phyloP scores from a whole-genome alignment of 495 filamentous ascomycete genomes.

The Neurospora africana region DNA sequence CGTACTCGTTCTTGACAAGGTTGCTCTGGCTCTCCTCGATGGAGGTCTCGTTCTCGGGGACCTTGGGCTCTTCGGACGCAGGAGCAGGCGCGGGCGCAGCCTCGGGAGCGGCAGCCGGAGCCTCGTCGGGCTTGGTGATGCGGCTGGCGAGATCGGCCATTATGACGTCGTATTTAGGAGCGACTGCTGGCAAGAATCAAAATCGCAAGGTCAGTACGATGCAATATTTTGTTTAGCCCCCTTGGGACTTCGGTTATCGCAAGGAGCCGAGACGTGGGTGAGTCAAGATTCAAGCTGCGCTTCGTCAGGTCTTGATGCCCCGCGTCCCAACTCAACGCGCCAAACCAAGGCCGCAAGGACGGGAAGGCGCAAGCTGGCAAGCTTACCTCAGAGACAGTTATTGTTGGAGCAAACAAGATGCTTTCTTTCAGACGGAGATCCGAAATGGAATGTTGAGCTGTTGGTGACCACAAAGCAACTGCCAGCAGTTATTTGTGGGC shows the following conservation, averaged over 20 bases:
- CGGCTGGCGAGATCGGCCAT: slow-evolving; percentile 53
- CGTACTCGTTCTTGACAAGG: slow-evolving; percentile 64
- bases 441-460: background rate
- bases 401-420: background rate
- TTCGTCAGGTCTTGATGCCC: background rate
- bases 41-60: slow-evolving; percentile 9
- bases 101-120: slow-evolving; percentile 17
- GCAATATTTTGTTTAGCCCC: background rate
- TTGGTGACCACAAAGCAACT: background rate
- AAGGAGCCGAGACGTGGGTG: background rate
- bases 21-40: slow-evolving; percentile 16
- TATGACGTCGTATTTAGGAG: slow-evolving; percentile 1
- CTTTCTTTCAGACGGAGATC: background rate
- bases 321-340: background rate
- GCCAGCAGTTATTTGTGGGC: background rate
- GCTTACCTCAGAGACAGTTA: background rate
- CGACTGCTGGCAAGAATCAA: background rate
- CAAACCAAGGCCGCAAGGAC: background rate
- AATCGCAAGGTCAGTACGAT: slow-evolving; percentile 1
- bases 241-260: background rate
- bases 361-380: background rate
- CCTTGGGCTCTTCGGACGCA: slow-evolving; percentile 25
- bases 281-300: background rate
- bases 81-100: slow-evolving; percentile 42
- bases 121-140: slow-evolving; percentile 37